Conservation (phyloP, 768 basidiomycete genomes). For the Coprinopsis marcescibilis region DNA sequence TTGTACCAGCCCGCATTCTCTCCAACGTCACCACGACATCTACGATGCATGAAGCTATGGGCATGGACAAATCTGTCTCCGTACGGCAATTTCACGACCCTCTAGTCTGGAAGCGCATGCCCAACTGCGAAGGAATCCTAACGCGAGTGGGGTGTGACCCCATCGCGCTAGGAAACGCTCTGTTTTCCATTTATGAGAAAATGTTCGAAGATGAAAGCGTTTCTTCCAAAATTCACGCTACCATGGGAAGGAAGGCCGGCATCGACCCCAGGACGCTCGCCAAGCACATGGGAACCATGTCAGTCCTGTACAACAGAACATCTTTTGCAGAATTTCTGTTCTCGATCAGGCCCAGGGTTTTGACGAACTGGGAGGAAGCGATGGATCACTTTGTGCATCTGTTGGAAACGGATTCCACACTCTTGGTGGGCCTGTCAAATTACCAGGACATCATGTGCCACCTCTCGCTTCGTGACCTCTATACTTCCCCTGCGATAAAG, state of each 20-base stretch:
- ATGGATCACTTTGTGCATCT: slow-evolving; percentile 31
- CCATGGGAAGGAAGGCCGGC: neutral
- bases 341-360: slow-evolving; percentile 15
- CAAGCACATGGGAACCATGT: no score
- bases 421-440: slow-evolving; percentile 22
- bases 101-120: neutral
- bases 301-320: slow-evolving; percentile 41
- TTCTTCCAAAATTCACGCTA: neutral
- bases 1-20: neutral
- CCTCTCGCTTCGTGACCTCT: slow-evolving; percentile 33
- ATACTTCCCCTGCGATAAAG: slow-evolving; percentile 4
- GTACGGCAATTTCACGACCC: neutral
- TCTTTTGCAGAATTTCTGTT: slow-evolving; percentile 36
- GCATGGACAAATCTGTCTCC: neutral
- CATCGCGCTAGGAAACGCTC: slow-evolving; percentile 27
- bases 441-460: slow-evolving; percentile 43
- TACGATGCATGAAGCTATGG: neutral
- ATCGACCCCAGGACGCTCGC: no score
- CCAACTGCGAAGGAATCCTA: neutral
- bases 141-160: neutral
- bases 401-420: slow-evolving; percentile 16
- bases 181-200: slow-evolving; percentile 37
- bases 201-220: slow-evolving; percentile 40
- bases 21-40: neutral
- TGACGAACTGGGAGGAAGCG: slow-evolving; percentile 35